Evolutionary conservation across 73 alveolate genomes (phyloP), one percentile per base, ranked within the genome.

Genomic region (Paramecium sexaurelia): DNA sequence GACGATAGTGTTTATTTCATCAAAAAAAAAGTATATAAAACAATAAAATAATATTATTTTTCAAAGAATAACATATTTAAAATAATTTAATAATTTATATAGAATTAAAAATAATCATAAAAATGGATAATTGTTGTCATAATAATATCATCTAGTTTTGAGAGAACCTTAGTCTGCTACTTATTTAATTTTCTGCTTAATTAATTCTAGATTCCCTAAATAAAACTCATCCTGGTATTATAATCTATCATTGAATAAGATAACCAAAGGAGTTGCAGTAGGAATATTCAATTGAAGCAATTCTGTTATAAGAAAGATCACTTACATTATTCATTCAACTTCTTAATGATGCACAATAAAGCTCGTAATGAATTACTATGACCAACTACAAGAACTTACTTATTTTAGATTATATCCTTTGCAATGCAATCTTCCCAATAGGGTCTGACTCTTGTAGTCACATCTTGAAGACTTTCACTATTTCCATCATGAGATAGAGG

Each of bases 361-460:
- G n/a, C 39, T 29, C 45, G 67, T 0, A 61, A 26, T 26, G 15
- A 61, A 61, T 61, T 61, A 0, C 47, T 29, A 61, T 61, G 83
- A 29, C 24, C 83, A 29, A 61, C 47, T 15, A 9, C 47, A 26
- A 61, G 1, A 29, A 61, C 83, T 7, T 1, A 10, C 43, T 61
- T 8, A 26, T 7, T 47, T 47, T 26, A 61, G 26, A 29, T 10
- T 19, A 61, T 24, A 61, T 61, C 83, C 26, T 32, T 61, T 24
- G 83, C 83, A 7, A 61, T 61, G 13, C 83, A 26, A 61, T 61
- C 83, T 11, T 61, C 83, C 83, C 83, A 61, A 24, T 61, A 61
- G 0, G 83, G 26, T 26, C 47, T 61, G 6, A 29, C 11, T 0
- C 7, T 61, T 41, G 11, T 61, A 5, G 24, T 26, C 6, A 26